Evolutionary conservation across 2,329 filamentous ascomycete species (phyloP), one percentile per base, ranked within the genome.

Genomic region (Epicoccum sorghinum): DNA sequence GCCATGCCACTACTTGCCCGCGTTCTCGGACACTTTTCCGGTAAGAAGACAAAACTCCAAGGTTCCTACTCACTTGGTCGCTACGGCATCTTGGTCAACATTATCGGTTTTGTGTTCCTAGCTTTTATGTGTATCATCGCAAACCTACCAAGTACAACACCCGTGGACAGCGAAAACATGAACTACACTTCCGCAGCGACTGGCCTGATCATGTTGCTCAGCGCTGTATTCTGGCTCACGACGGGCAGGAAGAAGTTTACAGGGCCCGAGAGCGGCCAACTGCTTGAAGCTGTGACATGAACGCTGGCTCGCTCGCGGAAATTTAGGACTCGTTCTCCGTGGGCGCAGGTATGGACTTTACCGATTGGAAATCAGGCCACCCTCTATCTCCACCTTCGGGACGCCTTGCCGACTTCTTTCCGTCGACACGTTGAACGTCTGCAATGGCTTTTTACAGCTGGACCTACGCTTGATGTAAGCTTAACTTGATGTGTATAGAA

Each of bases 101-200:
- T 76, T 1, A 60, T 82, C 14, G 82, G 82, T 0, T 76, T 84
- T 4, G 38, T 80, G 0, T 86, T 81, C 60, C 69, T 85, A 3
- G 64, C 81, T 1, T 85, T 85, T 50, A 79, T 80, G 3, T 79
- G 78, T 24, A 80, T 85, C 47, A 82, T 82, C 0, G 84, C 85
- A 64, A 85, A 84, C 52, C 82, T 85, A 51, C 83, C 83, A 0
- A 78, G 75, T 0, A 64, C 76, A 0, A 77, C 68, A 6, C 83
- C 83, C 0, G 81, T 86, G n/a, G 75, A 72, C 1, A 75, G 75
- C 30, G 76, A 82, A 24, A 83, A 82, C 32, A 86, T 85, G 83
- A 86, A 84, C 53, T 85, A 84, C 58, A 84, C 81, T 0, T 80
- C 77, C 22, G 83, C 83, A 0, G 83, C 83, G 0, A 79, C 84